Evolutionary conservation across 495 filamentous ascomycete species (phyloP), one percentile per base, ranked within the genome.

Genomic region (Daldinia vernicosa): DNA sequence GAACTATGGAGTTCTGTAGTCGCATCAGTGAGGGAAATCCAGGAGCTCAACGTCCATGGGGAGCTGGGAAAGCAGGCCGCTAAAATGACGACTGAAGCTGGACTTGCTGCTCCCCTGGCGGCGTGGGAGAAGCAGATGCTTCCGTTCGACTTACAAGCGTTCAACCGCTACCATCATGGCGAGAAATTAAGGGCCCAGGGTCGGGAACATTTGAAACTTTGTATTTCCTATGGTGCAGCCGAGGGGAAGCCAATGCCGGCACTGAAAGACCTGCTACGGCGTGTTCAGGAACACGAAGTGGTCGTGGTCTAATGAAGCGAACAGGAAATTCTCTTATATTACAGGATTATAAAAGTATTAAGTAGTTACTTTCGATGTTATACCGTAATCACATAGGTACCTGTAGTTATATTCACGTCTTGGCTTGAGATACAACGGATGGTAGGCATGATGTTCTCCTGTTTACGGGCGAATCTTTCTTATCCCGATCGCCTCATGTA

Each of bases 231-330:
- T 22, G 68, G 62, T 1, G 39, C 30, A 19, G 62, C 62, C 1
- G 68, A 71, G 40, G 62, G 68, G 24, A 71, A 66, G 35, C 27
- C 39, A 22, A 71, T 71, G 68, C 0, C 19, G 14, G 68, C 68
- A 39, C 33, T 71, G n/a, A 66, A 32, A 40, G 68, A 62, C 8
- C 15, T 60, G n/a, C 60, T 33, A n/a, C 63, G 53, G 28, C n/a
- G 61, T 52, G 11, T 63, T 35, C 68, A 63, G 67, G 59, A 58
- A 63, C 33, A 50, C 22, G 63, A 17, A 47, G 15, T 60, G 14
- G 26, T 8, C 5, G 17, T 2, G 2, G 14, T 14, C 15, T 3
- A 40, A n/a, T 40, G 37, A 40, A n/a, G n/a, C n/a, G 15, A 15
- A 6, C 1, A 40, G 15, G 5, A 40, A 6, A 40, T 15, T 1